Evolutionary conservation across 257 asterid species (phyloP), one percentile per base, ranked within the genome.

Genomic region (Eustoma russellianum): DNA sequence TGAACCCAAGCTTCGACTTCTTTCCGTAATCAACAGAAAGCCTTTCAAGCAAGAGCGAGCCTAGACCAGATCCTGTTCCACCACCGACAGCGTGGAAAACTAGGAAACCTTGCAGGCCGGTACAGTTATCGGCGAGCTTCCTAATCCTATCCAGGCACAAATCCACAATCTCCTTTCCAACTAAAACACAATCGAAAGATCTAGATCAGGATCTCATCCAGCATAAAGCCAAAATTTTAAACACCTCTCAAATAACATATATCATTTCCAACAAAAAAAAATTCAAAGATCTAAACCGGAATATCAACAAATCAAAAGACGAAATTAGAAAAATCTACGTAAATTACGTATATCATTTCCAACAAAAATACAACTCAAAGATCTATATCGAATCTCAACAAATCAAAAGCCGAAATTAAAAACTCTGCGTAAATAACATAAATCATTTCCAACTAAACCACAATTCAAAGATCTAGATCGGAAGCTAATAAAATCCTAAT

Each of bases 31-130:
- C 97, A 7, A 88, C 97, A 1, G 97, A 88, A 6, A 88, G 91
- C 79, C 97, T 82, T 78, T 88, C 97, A 0, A 88, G 83, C 67
- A 88, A 51, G 9, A 88, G 79, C 33, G 97, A 88, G 48, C 97
- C 97, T 35, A 88, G 83, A 0, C 97, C 97, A 17, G 97, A 88
- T 51, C 97, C 97, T 12, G 97, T 88, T 6, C 97, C 97, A 44
- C 97, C 97, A n/a, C 97, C 97, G 9, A 88, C 97, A 16, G 97
- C 97, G 17, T 88, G 97, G 81, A 88, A 88, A 19, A 88, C 97
- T 1, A 88, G 65, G 75, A 88, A 88, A 0, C 97, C 97, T 66
- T 88, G 97, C 35, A 88, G 71, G 0, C 97, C 97, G 16, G 97
- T 88, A 44, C 97, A 88, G 70, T 88, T 88, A 43, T 88, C 97